Base-by-base conservation (phyloP, 2,329 filamentous ascomycete species). In the Hypomyces rosellus region DNA sequence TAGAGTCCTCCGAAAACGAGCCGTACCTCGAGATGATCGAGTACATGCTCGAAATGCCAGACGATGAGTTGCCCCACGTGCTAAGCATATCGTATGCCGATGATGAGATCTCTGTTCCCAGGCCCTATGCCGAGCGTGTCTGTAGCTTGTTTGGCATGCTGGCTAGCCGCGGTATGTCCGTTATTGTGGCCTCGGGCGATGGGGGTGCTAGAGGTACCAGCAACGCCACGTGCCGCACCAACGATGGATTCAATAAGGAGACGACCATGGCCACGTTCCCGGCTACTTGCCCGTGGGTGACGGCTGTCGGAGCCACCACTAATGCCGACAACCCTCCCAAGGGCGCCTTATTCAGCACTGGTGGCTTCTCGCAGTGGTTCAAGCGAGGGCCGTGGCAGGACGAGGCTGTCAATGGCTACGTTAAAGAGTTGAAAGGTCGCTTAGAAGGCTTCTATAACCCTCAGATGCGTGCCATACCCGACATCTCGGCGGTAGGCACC, bases 31-130 rank as follows among this genome's bases (percentile, higher is more conserved):
- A 75, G 41, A 75, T 78, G 54, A 65, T 81, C 12, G 68, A 78
- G 50, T 70, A 74, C 52, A 63, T 82, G 5, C 65, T 81, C 1
- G 62, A 57, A n/a, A 66, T 70, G 51, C 59, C 65, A 1, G 71
- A 75, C 44, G 61, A 66, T 9, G 62, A 71, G 14, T 59, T 81
- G 9, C 80, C 80, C 1, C 77, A 79, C 48, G 74, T 82, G 2
- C 69, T 84, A 11, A 76, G 74, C 44, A 73, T 80, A n/a, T 80
- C 76, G 13, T 83, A 82, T 58, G 76, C 73, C 15, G 78, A 82
- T 56, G 74, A 81, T 54, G 79, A 82, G 63, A 69, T 77, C 43
- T 72, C 72, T 0, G 75, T 82, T 0, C 78, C 78, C 2, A 53
- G 53, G 7, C 63, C 68, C 1, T 82, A 81, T 55, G 78, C 79